phyloP scores from a whole-genome alignment of 129 eudicot genomes.

The Gnaphalium uliginosum region DNA sequence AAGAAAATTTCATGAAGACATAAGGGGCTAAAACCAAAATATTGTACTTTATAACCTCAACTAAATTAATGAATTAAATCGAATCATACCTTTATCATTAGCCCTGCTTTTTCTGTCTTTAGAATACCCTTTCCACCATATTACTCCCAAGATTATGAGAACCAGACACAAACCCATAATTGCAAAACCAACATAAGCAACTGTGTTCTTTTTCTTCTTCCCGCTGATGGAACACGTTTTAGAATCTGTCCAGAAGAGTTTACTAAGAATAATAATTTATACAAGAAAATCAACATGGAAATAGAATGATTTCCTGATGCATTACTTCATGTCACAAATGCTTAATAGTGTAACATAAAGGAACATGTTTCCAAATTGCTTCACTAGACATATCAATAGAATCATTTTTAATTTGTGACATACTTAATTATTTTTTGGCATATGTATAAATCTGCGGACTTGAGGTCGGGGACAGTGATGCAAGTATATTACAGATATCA shows the following conservation, averaged over 20 bases:
- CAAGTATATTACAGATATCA: neutral
- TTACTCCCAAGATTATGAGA: slow-evolving; percentile 24
- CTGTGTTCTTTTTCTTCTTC: slow-evolving; percentile 22
- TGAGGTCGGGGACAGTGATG: neutral
- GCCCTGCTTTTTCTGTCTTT: slow-evolving; percentile 3
- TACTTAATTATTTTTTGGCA: too few species aligned
- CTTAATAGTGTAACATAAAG: neutral
- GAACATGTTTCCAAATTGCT: neutral
- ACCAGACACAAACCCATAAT: slow-evolving; percentile 31
- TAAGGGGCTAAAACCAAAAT: neutral
- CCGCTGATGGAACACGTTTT: slow-evolving; percentile 19
- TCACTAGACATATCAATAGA: neutral
- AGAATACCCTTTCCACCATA: slow-evolving; percentile 41
- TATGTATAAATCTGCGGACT: too few species aligned
- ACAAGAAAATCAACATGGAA: neutral
- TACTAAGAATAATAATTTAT: neutral
- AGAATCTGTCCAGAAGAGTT: slow-evolving; percentile 21
- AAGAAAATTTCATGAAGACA: neutral
- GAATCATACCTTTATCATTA: slow-evolving; percentile 24
- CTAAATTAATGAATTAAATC: slow-evolving; percentile 2
- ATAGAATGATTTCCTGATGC: neutral
- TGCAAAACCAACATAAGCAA: slow-evolving; percentile 34
- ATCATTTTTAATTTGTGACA: neutral
- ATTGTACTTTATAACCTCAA: too few species aligned
- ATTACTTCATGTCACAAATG: neutral